Base-by-base conservation (phyloP, 2,329 filamentous ascomycete genomes). In the Neofusicoccum parvum region DNA sequence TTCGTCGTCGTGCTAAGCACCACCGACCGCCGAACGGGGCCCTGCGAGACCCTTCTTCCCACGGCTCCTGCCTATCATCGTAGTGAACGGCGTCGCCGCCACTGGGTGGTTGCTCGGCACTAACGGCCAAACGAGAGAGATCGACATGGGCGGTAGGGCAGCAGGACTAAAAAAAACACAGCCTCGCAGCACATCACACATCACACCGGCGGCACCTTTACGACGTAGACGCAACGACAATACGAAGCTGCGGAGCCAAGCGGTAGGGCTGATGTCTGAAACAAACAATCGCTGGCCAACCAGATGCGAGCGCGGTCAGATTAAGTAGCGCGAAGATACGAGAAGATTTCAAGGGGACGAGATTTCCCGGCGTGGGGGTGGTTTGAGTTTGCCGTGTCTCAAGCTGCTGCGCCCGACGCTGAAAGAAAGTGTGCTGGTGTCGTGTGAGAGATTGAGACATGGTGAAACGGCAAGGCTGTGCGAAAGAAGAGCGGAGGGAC, bases 211-310 rank as follows among this genome's bases (percentile, higher is more conserved):
- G 23, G 48, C n/a, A 32, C 6, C 23, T 27, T 32, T 50, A 32
- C 9, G n/a, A n/a, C 12, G 27, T 23, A 50, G 37, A 43, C 43
- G 23, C 23, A n/a, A 45, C 53, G 37, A 45, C 14, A 51, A 51
- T 32, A 51, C 48, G 23, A 51, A 51, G 27, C 48, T 5, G 5
- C 46, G 17, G 45, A 50, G 36, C 51, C 51, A 54, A 43, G 51
- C n/a, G 37, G 53, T 58, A 58, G 41, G 53, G 53, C 53, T 58
- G 53, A 58, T n/a, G 53, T 27, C 37, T 56, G 53, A 39, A 37
- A 56, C 36, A 27, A n/a, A 37, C 50, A 12, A 10, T 27, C n/a
- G 36, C 20, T n/a, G 9, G 23, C 36, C 36, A 43, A 43, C 20
- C 53, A 56, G 17, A 17, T 5, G 15, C 53, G 17, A 32, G 37